Evolutionary conservation across 2,329 filamentous ascomycete genomes (phyloP), one percentile per base, ranked within the genome.

Genomic region (Pestalotiopsis sp.): DNA sequence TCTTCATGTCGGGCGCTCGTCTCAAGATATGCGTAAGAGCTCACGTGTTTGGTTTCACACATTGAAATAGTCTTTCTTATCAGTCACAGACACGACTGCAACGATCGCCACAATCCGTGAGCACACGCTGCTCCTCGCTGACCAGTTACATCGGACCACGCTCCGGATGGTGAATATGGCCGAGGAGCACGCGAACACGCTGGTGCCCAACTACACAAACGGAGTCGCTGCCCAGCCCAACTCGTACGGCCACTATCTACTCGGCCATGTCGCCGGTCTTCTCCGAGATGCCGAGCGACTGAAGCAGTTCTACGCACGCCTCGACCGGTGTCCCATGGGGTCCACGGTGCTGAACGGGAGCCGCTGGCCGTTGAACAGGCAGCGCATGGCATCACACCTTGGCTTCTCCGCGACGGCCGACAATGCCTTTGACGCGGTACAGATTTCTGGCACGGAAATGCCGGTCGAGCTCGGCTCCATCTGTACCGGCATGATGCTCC

Each of bases 181-280:
- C n/a, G 55, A 45, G 31, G 55, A 60, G 17, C 64, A 59, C 23
- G 52, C 25, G 5, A 27, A 66, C 17, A 59, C 55, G 17, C 55
- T 66, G 27, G 64, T 66, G 9, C 64, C 64, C 12, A 66, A 60
- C 23, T 66, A 66, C 52, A 66, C 64, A 12, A 66, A 66, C 52
- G 64, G 64, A n/a, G 64, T 66, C 11, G 64, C 64, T 9, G 64
- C 64, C 25, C 64, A 66, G 36, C 64, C 64, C n/a, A 66, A 66
- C 64, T 66, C 64, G 9, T 66, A 66, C 52, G 64, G 64, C 25
- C 64, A 66, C 64, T 66, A 66, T 13, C 52, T 66, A 7, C 36
- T 66, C 3, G 64, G 64, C 3, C 64, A 66, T 20, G 64, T 60
- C 27, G 64, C 64, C 5, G 64, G 64, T 4, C 39, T 66, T 12